phyloP scores from a whole-genome alignment of 2,329 filamentous ascomycete genomes.

The Dothidotthia symphoricarpi region DNA sequence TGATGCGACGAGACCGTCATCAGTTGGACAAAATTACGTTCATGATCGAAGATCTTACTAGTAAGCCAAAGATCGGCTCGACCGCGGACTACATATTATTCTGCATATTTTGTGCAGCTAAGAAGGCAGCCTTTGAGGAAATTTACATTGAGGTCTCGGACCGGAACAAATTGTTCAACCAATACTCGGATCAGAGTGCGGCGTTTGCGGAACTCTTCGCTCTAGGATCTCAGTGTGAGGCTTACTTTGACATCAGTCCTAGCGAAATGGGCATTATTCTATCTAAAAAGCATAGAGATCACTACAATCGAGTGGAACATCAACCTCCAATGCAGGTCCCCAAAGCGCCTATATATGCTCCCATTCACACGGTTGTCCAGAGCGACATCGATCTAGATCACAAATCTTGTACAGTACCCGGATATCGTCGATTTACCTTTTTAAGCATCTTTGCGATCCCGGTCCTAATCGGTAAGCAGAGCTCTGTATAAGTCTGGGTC shows the following conservation, averaged over 20 bases:
- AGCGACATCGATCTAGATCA: slow-evolving; percentile 54
- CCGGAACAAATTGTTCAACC: slow-evolving; percentile 60
- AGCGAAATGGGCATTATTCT: slow-evolving; percentile 39
- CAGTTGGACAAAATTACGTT: slow-evolving; percentile 33
- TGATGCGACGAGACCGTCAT: slow-evolving; percentile 32
- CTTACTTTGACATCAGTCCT: slow-evolving; percentile 57
- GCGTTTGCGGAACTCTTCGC: slow-evolving; percentile 64
- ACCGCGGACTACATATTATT: slow-evolving; percentile 56
- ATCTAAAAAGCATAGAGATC: slow-evolving; percentile 42
- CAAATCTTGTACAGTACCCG: slow-evolving; percentile 45
- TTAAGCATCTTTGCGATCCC: slow-evolving; percentile 63
- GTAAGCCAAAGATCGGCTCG: slow-evolving; percentile 25
- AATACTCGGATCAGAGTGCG: slow-evolving; percentile 62
- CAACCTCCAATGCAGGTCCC: slow-evolving; percentile 53
- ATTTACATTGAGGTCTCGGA: slow-evolving; percentile 63
- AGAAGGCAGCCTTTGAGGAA: slow-evolving; percentile 59
- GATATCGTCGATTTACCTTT: slow-evolving; percentile 55
- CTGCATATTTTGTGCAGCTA: slow-evolving; percentile 57
- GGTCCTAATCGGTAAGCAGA: slow-evolving; percentile 50
- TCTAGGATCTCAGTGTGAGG: slow-evolving; percentile 61
- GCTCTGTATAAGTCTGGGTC: neutral
- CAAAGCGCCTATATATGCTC: slow-evolving; percentile 51
- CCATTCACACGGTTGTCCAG: slow-evolving; percentile 53
- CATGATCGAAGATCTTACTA: slow-evolving; percentile 26
- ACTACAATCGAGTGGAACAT: slow-evolving; percentile 44